Evolutionary conservation across 805 yeast species (phyloP).

Genomic region (Groenewaldozyma salmanticensis): DNA sequence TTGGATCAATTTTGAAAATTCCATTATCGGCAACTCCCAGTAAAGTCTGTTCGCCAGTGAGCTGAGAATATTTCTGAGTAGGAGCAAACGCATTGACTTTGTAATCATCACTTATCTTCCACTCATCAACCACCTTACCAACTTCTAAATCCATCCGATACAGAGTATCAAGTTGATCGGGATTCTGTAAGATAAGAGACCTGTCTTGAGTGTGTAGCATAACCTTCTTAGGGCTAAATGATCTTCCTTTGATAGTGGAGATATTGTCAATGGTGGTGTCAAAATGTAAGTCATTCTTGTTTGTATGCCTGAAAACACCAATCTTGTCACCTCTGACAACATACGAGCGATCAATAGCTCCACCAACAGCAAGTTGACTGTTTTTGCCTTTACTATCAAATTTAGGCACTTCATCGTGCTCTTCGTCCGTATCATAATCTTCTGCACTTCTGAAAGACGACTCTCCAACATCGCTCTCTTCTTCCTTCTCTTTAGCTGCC

Average conservation of each 20-base stretch:
- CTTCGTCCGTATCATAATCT: conserved; percentile 23
- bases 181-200: conserved; percentile 55
- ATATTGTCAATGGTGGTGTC: conserved; percentile 60
- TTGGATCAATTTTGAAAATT: conserved; percentile 72
- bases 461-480: conserved; percentile 29
- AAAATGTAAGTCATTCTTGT: conserved; percentile 44
- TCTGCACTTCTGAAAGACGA: conserved; percentile 26
- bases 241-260: conserved; percentile 39
- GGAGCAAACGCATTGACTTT: conserved; percentile 55
- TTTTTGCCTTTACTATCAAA: conserved; percentile 36
- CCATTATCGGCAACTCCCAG: conserved; percentile 58
- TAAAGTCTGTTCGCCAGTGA: conserved; percentile 64
- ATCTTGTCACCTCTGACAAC: conserved; percentile 71
- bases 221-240: conserved; percentile 48
- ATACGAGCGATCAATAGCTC: conserved; percentile 59
- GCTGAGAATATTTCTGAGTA: conserved; percentile 60
- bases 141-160: conserved; percentile 70
- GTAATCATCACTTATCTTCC: conserved; percentile 46
- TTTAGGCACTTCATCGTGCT: conserved; percentile 18
- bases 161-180: conserved; percentile 34
- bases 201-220: conserved; percentile 74
- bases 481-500: conserved; percentile 21
- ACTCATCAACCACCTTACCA: conserved; percentile 81
- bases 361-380: conserved; percentile 61
- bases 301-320: conserved; percentile 65